These are phyloP conservation scores for Rhypophila decipiens DNA, from an alignment of 495 filamentous ascomycete genomes.

Conservation along the genomic window DNA sequence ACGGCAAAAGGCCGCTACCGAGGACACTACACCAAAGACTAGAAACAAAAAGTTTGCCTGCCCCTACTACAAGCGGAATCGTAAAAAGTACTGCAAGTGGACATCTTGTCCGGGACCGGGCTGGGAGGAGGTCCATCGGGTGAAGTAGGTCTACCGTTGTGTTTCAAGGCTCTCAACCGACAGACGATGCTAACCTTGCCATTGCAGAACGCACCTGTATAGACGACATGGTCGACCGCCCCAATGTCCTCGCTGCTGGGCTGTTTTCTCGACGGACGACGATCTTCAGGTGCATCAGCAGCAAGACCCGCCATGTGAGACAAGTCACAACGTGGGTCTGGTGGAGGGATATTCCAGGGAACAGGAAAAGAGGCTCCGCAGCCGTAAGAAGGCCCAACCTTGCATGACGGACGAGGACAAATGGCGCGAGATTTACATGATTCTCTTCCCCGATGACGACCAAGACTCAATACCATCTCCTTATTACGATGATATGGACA, in stretches of 20 bases:
- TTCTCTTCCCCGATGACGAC: constrained; percentile 37
- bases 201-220: constrained; percentile 23
- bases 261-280: constrained; percentile 14
- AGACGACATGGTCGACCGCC: constrained; percentile 20
- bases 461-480: constrained; percentile 28
- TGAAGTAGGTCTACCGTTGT: constrained; percentile 21
- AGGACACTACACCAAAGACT: neutral
- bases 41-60: constrained; percentile 22
- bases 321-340: constrained; percentile 6
- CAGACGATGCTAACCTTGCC: neutral
- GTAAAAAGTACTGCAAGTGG: constrained; percentile 24
- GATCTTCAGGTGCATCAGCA: constrained; percentile 17
- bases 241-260: constrained; percentile 26
- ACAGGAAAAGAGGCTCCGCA: constrained; percentile 28
- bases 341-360: constrained; percentile 25
- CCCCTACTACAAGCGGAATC: constrained; percentile 27
- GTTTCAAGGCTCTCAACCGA: neutral
- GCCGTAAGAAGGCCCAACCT: constrained; percentile 31
- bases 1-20: neutral
- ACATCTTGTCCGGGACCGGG: constrained; percentile 27
- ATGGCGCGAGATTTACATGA: constrained; percentile 38
- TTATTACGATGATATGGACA: constrained; percentile 20
- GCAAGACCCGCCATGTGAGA: constrained; percentile 19
- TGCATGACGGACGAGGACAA: constrained; percentile 38
- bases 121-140: constrained; percentile 28